A percentile compares a stretch with the other conserved stretches of the same genome.
phyloP scores from a whole-genome alignment of 1,139 yeast genomes.

The Candida neerlandica region DNA sequence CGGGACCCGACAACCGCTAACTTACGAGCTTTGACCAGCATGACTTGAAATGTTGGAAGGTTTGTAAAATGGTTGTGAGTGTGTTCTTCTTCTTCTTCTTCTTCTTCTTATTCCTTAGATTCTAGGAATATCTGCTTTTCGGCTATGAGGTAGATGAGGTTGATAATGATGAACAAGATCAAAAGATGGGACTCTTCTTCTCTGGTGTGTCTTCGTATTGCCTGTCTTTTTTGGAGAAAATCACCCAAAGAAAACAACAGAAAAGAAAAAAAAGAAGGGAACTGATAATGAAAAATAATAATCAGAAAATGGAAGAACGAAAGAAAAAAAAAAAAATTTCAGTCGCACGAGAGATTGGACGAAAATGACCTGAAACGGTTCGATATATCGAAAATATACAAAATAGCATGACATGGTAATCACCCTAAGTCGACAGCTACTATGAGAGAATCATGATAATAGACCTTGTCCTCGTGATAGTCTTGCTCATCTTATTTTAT shows the following conservation, averaged over 20 bases:
- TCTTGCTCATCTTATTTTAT: too few species aligned
- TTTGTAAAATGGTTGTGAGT: constrained; percentile 3
- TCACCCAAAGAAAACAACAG: not conserved
- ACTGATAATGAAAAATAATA: not conserved
- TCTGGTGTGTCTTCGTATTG: not conserved
- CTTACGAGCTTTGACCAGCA: constrained; percentile 62
- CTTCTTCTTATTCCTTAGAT: not conserved
- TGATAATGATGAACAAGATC: not conserved
- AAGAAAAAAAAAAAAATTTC: not conserved
- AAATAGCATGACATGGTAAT: not conserved
- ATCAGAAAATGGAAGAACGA: not conserved
- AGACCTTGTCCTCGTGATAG: too few species aligned
- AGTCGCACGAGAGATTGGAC: constrained; percentile 2
- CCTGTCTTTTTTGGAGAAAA: not conserved
- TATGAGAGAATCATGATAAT: too few species aligned
- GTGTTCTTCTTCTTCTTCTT: not conserved
- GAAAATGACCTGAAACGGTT: not conserved
- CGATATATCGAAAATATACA: not conserved
- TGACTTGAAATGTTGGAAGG: constrained; percentile 1
- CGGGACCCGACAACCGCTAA: constrained; percentile 88
- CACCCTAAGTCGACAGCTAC: not conserved
- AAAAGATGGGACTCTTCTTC: not conserved
- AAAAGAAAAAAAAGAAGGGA: not conserved
- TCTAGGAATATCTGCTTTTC: not conserved
- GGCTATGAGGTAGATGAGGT: not conserved